These are phyloP conservation scores for Chrysoporthe deuterocubensis DNA, from an alignment of 2,329 filamentous ascomycete species.

Conservation along the genomic window DNA sequence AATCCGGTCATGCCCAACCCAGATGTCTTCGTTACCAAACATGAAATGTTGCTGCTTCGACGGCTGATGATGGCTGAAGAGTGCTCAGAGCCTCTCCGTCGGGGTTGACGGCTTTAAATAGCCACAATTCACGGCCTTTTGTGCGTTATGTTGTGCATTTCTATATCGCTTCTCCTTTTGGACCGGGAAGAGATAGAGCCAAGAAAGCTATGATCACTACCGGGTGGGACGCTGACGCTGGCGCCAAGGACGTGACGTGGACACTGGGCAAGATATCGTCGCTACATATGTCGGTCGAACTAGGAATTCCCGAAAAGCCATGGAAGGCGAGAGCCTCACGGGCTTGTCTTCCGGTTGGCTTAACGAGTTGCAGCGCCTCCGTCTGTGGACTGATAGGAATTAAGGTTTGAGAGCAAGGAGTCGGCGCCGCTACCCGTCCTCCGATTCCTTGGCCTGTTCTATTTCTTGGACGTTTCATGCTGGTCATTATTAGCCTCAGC, in stretches of 20 bases:
- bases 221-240: not conserved
- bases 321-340: not conserved
- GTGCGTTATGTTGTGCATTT: not conserved
- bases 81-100: not conserved
- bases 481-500: constrained; percentile 3
- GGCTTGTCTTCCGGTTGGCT: constrained; percentile 3
- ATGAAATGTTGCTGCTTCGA: constrained; percentile 53
- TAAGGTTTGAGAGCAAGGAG: constrained; percentile 4
- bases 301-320: not conserved
- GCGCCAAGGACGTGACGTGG: not conserved
- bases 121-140: not conserved
- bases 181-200: not conserved
- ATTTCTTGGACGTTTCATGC: constrained; percentile 5
- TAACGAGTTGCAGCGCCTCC: not conserved
- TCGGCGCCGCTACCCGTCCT: not conserved
- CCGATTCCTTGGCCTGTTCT: constrained; percentile 10
- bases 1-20: constrained; percentile 20
- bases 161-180: not conserved
- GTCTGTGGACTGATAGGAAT: not conserved
- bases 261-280: not conserved
- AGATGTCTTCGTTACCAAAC: constrained; percentile 55
- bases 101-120: not conserved
- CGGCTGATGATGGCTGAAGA: constrained; percentile 27
- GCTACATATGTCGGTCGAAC: not conserved
- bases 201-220: not conserved